Percentiles rank a stretch among this genome's conserved stretches.
These are phyloP conservation scores for Phoma sp. DNA, from an alignment of 2,329 filamentous ascomycete species.

Conservation along the genomic window DNA sequence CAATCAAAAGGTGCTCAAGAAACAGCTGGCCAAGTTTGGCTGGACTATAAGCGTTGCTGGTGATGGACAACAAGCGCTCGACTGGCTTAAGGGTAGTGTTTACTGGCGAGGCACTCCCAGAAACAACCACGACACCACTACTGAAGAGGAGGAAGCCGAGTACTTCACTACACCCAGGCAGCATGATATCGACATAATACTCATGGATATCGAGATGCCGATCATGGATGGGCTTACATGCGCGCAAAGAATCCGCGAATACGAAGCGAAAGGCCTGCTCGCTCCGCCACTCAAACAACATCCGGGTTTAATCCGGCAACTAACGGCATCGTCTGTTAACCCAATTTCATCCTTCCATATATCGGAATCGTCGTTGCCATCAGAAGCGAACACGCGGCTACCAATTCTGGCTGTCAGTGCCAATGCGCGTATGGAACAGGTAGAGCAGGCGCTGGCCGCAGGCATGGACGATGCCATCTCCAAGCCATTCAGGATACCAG, in stretches of 20 bases:
- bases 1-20: conserved; percentile 51
- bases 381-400: conserved; percentile 16
- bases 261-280: conserved; percentile 32
- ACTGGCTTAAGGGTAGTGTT: conserved; percentile 41
- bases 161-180: neutral
- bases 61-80: conserved; percentile 49
- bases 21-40: conserved; percentile 47
- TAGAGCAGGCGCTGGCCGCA: conserved; percentile 35
- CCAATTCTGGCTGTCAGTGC: conserved; percentile 45
- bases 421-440: conserved; percentile 44
- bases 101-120: conserved; percentile 28
- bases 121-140: neutral
- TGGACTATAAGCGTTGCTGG: conserved; percentile 47
- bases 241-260: conserved; percentile 35
- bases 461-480: conserved; percentile 44
- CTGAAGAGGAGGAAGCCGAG: neutral
- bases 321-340: conserved; percentile 2
- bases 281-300: neutral
- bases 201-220: conserved; percentile 47
- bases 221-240: conserved; percentile 44
- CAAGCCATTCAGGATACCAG: conserved; percentile 34
- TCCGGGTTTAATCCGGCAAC: neutral
- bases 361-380: neutral
- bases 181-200: conserved; percentile 31
- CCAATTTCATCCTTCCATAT: neutral